These are phyloP conservation scores for Aspergillus jensenii DNA, from an alignment of 2,329 filamentous ascomycete genomes.

Conservation along the genomic window DNA sequence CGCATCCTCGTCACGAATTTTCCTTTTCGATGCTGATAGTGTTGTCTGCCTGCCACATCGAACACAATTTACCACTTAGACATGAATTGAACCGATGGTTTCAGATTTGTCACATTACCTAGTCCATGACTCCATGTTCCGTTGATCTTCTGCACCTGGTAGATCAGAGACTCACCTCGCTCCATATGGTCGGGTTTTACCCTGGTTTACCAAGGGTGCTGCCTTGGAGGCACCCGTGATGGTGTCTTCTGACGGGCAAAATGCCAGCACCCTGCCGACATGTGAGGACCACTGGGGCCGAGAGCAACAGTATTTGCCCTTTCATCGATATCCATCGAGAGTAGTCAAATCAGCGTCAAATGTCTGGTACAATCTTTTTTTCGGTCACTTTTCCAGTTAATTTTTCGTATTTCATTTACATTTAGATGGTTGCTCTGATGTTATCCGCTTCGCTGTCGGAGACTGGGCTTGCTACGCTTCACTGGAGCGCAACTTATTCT, in stretches of 20 bases:
- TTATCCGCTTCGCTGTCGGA: neutral
- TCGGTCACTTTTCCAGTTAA: neutral
- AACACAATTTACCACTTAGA: conserved; percentile 19
- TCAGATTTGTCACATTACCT: conserved; percentile 7
- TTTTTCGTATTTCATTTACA: neutral
- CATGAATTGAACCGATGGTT: conserved; percentile 21
- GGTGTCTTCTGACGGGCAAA: conserved; percentile 9
- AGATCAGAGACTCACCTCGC: neutral
- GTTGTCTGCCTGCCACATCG: conserved; percentile 17
- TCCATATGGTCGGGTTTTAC: neutral
- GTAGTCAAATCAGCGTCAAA: neutral
- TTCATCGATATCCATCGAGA: neutral
- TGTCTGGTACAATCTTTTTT: neutral
- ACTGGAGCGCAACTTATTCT: neutral
- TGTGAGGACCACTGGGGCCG: conserved; percentile 7
- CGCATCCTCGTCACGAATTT: conserved; percentile 23
- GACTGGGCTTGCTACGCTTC: neutral
- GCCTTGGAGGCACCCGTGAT: conserved; percentile 5
- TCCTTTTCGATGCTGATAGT: conserved; percentile 22
- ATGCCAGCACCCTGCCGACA: neutral
- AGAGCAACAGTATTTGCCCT: neutral
- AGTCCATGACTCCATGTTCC: neutral
- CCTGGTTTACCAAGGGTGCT: neutral
- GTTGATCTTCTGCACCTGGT: neutral
- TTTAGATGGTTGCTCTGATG: neutral